Evolutionary conservation across 2,329 filamentous ascomycete genomes (phyloP).

Genomic region (Fusarium drepaniforme): DNA sequence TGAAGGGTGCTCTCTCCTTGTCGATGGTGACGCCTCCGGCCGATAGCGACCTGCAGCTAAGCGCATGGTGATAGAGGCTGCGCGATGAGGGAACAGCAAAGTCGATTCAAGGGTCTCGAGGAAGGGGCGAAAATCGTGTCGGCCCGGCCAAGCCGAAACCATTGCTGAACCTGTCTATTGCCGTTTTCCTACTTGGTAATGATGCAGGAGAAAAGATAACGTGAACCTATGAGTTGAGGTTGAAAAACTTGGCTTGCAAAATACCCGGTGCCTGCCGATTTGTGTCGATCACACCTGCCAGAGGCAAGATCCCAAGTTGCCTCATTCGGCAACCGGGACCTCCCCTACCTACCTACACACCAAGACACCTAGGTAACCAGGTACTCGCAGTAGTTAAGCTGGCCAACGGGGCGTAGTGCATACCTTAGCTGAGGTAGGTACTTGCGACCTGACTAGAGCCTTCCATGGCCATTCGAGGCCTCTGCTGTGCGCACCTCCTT

Average conservation of each 20-base stretch:
- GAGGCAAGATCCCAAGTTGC: slow-evolving; percentile 35
- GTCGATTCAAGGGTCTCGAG: slow-evolving; percentile 29
- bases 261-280: slow-evolving; percentile 1
- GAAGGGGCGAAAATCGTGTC: slow-evolving; percentile 28
- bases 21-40: slow-evolving; percentile 36
- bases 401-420: neutral
- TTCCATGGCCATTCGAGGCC: neutral
- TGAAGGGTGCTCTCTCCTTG: slow-evolving; percentile 17
- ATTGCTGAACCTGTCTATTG: slow-evolving; percentile 9
- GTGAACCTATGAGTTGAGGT: neutral
- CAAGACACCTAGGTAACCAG: slow-evolving; percentile 8
- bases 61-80: slow-evolving; percentile 25
- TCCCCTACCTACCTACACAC: neutral
- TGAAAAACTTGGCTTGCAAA: neutral
- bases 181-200: neutral
- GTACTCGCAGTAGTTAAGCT: slow-evolving; percentile 10
- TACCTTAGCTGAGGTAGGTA: neutral
- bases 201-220: neutral
- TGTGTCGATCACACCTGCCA: slow-evolving; percentile 28
- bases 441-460: neutral
- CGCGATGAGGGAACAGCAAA: slow-evolving; percentile 33
- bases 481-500: neutral
- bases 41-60: slow-evolving; percentile 43
- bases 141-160: slow-evolving; percentile 15
- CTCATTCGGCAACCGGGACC: slow-evolving; percentile 28